Evolutionary conservation across 1,284 basidiomycete species (phyloP).

Genomic region (Paramarasmius palmivorus): DNA sequence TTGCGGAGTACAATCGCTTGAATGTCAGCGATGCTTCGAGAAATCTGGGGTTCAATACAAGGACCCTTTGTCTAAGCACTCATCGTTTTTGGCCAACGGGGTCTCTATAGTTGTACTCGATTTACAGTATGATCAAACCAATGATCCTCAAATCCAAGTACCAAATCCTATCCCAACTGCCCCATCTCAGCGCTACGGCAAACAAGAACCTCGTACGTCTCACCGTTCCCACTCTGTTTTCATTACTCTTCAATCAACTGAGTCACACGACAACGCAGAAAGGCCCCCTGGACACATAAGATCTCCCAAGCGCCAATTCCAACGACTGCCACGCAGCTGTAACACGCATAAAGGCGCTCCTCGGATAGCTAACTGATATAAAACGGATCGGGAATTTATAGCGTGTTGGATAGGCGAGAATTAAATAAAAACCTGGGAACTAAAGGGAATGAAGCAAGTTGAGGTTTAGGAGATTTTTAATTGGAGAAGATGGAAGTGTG

Average conservation of each 20-base stretch:
- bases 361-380: constrained; percentile 85
- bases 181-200: constrained; percentile 73
- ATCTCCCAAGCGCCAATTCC: constrained; percentile 81
- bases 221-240: neutral
- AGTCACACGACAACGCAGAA: constrained; percentile 39
- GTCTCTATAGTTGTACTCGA: constrained; percentile 9
- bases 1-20: constrained; percentile 73
- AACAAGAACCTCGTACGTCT: constrained; percentile 76
- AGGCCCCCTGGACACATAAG: constrained; percentile 83
- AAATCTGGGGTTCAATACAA: constrained; percentile 81
- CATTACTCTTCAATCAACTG: constrained; percentile 2
- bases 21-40: constrained; percentile 81
- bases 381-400: constrained; percentile 93
- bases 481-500: too few species aligned
- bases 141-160: constrained; percentile 10
- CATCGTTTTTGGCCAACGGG: constrained; percentile 16
- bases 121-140: constrained; percentile 77
- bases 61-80: constrained; percentile 36
- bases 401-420: constrained; percentile 72
- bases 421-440: constrained; percentile 56
- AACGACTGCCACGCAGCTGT: constrained; percentile 89
- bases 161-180: constrained; percentile 10
- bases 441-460: constrained; percentile 79
- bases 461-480: constrained; percentile 79
- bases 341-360: constrained; percentile 74